Base-by-base conservation (phyloP, 1,139 yeast genomes). In the Taphrina confusa region DNA sequence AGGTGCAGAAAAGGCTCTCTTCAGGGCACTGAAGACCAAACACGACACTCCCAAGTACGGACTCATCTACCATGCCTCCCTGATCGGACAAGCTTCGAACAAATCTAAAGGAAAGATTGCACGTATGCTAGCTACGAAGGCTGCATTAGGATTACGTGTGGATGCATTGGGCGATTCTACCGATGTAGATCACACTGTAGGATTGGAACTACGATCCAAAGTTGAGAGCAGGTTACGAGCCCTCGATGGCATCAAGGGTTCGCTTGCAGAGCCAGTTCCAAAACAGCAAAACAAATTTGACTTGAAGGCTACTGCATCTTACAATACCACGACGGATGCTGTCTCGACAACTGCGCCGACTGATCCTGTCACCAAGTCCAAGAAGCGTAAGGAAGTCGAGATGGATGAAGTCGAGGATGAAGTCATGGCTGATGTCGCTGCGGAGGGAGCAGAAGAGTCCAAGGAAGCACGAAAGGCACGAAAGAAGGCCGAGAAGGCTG, bases 41-140 rank as follows among this genome's bases (percentile, higher is more conserved):
- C 96, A 95, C 73, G 91, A 92, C 78, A 92, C 98, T 65, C 98
- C 98, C 70, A 92, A 92, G 76, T 92, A 92, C 75, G 98, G 98
- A 74, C 82, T 92, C 73, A 88, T 92, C 71, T 92, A 92, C 80
- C 97, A 92, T 78, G 90, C 97, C 61, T 86, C 96, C 36, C 88
- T 92, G 74, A 91, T 92, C 70, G 97, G 97, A 68, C 89, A 87
- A 78, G 99, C 99, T 61, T 80, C 92, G 65, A 87, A 95, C 72
- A 91, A 91, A 80, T 92, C 92, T 80, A 92, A 92, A 82, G 99
- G 99, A 76, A 86, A 97, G 81, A 92, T 92, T 69, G 92, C 98
- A 50, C 87, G 99, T 79, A 91, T 91, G 78, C 81, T 92, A 75
- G 98, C 99, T 66, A 92, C 94, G 83, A 92, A 92, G 78, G 96